phyloP scores from a whole-genome alignment of 768 basidiomycete species.

The Mycena galopus region DNA sequence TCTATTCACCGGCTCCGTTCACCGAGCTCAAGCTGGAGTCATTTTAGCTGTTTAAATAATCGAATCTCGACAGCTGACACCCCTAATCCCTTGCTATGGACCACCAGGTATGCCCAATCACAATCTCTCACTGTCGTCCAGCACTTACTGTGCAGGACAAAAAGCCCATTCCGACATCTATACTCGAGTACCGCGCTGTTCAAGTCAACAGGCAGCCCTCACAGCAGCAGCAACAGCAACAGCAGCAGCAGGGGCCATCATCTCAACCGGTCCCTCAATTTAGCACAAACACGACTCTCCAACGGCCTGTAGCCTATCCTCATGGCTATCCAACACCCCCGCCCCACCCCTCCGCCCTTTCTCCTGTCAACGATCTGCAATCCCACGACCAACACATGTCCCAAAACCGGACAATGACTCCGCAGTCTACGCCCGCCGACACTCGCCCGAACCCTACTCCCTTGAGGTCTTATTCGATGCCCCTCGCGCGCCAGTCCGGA shows the following conservation, averaged over 20 bases:
- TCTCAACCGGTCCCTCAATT: background rate
- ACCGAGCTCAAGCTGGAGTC: no score
- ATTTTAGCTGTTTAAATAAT: no score
- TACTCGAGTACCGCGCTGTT: background rate
- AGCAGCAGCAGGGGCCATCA: background rate
- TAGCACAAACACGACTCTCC: background rate
- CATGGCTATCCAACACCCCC: conserved; percentile 13
- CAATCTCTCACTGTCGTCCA: no score
- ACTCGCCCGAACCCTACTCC: background rate
- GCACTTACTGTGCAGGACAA: no score
- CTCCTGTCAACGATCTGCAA: background rate
- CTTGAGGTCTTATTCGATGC: background rate
- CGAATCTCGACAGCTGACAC: no score
- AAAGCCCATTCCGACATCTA: background rate
- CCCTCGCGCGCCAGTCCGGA: background rate
- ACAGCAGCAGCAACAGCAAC: background rate
- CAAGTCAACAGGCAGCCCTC: background rate
- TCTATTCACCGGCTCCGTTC: no score
- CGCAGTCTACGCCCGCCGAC: background rate
- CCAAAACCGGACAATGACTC: background rate
- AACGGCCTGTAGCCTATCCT: background rate
- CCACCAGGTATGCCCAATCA: no score
- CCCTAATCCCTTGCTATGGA: no score
- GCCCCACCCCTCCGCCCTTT: background rate
- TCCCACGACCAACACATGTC: background rate